Percentiles rank a stretch among this genome's conserved stretches.
Conservation (phyloP, 2,329 filamentous ascomycete genomes). For the Cadophora gregata region DNA sequence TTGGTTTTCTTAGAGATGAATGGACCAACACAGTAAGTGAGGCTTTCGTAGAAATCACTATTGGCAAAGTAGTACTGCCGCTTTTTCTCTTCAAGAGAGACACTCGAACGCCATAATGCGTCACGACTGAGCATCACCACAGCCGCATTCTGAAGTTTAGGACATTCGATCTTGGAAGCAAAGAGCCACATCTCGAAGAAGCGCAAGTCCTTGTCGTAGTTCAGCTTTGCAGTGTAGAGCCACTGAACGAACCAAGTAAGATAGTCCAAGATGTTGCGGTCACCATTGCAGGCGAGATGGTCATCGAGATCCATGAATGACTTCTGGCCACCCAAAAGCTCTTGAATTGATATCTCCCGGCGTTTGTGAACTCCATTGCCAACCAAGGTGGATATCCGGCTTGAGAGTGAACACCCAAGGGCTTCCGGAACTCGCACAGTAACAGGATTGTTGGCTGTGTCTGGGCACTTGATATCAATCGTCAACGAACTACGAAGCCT, state of each 20-base stretch:
- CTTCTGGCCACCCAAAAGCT: not conserved
- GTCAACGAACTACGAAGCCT: not conserved
- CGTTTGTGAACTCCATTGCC: not conserved
- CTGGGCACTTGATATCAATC: not conserved
- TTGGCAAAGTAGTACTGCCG: slow-evolving; percentile 9
- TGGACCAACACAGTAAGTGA: not conserved
- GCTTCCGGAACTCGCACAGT: slow-evolving; percentile 5
- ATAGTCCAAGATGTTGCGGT: not conserved
- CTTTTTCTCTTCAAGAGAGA: slow-evolving; percentile 9
- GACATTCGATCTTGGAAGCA: slow-evolving; percentile 2
- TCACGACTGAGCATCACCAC: slow-evolving; percentile 6
- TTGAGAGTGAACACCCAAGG: not conserved
- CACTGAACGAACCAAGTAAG: slow-evolving; percentile 8
- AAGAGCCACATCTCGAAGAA: slow-evolving; percentile 12
- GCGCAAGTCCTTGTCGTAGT: not conserved
- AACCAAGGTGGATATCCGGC: not conserved
- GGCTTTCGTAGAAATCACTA: not conserved
- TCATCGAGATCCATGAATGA: not conserved
- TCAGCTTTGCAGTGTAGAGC: slow-evolving; percentile 9
- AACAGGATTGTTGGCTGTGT: not conserved
- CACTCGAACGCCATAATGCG: slow-evolving; percentile 1
- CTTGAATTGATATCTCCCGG: not conserved
- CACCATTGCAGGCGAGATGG: not conserved
- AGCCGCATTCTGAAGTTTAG: slow-evolving; percentile 2
- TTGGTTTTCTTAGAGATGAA: not conserved